phyloP scores from a whole-genome alignment of 2,329 filamentous ascomycete species.

The Ramularia endophylla region DNA sequence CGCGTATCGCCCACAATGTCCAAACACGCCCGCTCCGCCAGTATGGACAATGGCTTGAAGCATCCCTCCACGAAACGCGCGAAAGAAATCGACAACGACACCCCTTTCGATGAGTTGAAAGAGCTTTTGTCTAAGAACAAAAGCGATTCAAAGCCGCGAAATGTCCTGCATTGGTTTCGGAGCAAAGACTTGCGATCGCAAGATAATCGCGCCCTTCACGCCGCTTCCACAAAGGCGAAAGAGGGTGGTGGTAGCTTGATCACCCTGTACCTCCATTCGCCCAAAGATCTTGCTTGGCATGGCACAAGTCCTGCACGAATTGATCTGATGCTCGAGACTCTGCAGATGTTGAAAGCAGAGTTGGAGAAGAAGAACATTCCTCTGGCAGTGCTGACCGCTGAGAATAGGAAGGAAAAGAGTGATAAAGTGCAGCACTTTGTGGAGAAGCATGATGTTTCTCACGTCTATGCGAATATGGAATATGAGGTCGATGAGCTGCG shows the following conservation, averaged over 20 bases:
- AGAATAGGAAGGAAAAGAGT: slow-evolving; percentile 39
- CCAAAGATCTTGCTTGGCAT: slow-evolving; percentile 47
- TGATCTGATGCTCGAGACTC: slow-evolving; percentile 44
- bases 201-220: slow-evolving; percentile 44
- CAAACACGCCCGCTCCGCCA: no score
- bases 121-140: slow-evolving; percentile 36
- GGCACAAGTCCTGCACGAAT: slow-evolving; percentile 44
- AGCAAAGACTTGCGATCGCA: slow-evolving; percentile 46
- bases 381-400: slow-evolving; percentile 40
- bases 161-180: slow-evolving; percentile 48
- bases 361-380: slow-evolving; percentile 46
- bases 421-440: slow-evolving; percentile 39
- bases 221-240: slow-evolving; percentile 42
- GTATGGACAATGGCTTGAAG: slow-evolving; percentile 22
- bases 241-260: slow-evolving; percentile 39
- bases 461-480: slow-evolving; percentile 57
- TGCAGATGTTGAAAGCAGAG: slow-evolving; percentile 41
- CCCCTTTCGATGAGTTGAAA: slow-evolving; percentile 40
- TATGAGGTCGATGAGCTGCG: slow-evolving; percentile 89
- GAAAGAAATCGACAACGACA: slow-evolving; percentile 43
- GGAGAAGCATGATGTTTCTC: slow-evolving; percentile 39
- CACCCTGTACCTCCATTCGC: slow-evolving; percentile 43
- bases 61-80: slow-evolving; percentile 46
- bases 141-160: slow-evolving; percentile 33
- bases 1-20: no score